Base-by-base conservation (phyloP, 2,329 filamentous ascomycete genomes). In the Colletotrichum spaethianum region DNA sequence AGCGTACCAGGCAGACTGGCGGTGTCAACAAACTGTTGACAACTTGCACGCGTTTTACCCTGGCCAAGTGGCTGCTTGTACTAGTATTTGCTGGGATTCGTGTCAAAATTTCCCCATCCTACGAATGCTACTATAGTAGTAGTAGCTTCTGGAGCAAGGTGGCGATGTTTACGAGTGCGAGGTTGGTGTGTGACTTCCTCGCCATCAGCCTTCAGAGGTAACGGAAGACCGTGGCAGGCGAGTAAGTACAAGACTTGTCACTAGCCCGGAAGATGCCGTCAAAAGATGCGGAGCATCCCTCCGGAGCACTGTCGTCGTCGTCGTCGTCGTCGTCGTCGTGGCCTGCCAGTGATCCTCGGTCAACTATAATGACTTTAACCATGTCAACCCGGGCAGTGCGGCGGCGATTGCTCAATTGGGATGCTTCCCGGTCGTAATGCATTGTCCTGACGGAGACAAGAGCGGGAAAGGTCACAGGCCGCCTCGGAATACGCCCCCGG, bases 201-300 rank as follows among this genome's bases (percentile, higher is more conserved):
- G 55, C 55, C 67, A 42, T 40, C 46, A 70, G 67, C 62, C 67
- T 65, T 61, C 62, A 55, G 55, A 48, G 20, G 60, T 61, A 62
- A 70, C 62, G 55, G 67, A 59, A 31, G 40, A 44, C 28, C 33
- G 67, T 69, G 67, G 53, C 46, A 61, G 62, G 44, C 44, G 63
- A 70, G 36, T 62, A 61, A 61, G 53, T 63, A 70, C 36, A 31
- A 16, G 46, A 46, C 62, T 55, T 61, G 44, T 40, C 60, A n/a
- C 14, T 3, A 28, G 46, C 44, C 33, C 52, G 26, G 26, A 42
- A 16, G 59, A 31, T 38, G 28, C 26, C 26, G 63, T 28, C 16
- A 40, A 40, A 40, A 33, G 23, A 20, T 23, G 31, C 65, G 38
- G 31, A n/a, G 60, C n/a, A 44, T 57, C 60, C 50, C 53, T 50